Evolutionary conservation across 2,329 filamentous ascomycete species (phyloP).

Genomic region (Colletotrichum sp.): DNA sequence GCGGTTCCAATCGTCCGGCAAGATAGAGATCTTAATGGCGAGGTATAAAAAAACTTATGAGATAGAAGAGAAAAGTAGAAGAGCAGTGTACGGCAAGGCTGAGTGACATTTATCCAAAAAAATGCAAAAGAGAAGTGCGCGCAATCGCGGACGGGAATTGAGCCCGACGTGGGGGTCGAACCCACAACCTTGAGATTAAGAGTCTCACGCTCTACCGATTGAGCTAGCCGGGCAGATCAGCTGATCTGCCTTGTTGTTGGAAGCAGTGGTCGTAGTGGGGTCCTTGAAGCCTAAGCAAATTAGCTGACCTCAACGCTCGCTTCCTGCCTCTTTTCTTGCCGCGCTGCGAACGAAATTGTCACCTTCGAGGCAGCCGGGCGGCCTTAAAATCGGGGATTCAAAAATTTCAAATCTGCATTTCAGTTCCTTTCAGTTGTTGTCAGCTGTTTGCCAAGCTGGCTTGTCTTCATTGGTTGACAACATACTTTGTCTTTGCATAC

Average conservation of each 20-base stretch:
- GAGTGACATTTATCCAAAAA: neutral
- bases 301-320: no score
- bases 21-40: neutral
- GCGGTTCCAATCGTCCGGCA: fast-evolving
- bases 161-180: constrained; percentile 43
- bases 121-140: neutral
- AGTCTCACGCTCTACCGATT: constrained; percentile 79
- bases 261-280: no score
- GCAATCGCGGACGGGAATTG: constrained; percentile 20
- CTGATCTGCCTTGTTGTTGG: neutral
- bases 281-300: neutral
- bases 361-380: fast-evolving
- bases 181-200: constrained; percentile 66
- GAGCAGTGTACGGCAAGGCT: neutral
- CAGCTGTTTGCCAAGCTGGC: no score
- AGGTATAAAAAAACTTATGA: neutral
- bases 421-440: no score
- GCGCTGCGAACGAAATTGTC: neutral
- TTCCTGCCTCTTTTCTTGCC: fast-evolving
- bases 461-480: no score
- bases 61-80: no score
- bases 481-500: no score
- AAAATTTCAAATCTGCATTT: no score
- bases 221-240: constrained; percentile 61
- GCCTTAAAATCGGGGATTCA: neutral